Percentiles rank a stretch among this genome's conserved stretches.
phyloP scores from a whole-genome alignment of 441 rosid species.

The Populus trichocarpa region DNA sequence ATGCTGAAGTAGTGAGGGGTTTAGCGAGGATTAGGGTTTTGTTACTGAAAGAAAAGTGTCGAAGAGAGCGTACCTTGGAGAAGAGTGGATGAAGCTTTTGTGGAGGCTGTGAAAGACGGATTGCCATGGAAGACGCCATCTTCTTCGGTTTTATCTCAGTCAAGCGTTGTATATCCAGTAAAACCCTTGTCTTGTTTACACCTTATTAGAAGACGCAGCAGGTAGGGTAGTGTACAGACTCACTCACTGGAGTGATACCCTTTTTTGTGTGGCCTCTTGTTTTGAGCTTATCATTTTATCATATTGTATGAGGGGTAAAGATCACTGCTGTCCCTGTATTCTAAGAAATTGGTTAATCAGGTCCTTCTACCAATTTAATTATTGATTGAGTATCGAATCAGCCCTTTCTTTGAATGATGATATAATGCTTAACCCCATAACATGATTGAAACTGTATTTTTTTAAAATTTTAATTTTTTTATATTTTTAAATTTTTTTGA shows the following conservation, averaged over 20 bases:
- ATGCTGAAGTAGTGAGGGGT: conserved; percentile 15
- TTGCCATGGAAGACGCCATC: conserved; percentile 43
- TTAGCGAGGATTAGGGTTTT: conserved; percentile 46
- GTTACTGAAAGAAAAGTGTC: conserved; percentile 14
- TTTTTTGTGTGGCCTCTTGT: not conserved
- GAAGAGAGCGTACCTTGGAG: conserved; percentile 35
- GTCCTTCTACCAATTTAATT: not conserved
- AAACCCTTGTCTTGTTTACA: not conserved
- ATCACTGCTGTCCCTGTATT: not conserved
- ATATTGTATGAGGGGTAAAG: not conserved
- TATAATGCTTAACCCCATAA: too few species aligned
- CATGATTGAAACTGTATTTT: too few species aligned
- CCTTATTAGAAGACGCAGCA: not conserved
- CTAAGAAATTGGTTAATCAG: not conserved
- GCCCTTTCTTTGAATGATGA: not conserved
- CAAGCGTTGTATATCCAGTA: not conserved
- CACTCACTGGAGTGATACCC: not conserved
- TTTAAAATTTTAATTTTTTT: too few species aligned
- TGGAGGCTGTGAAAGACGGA: conserved; percentile 33
- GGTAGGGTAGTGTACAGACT: not conserved
- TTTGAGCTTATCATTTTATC: not conserved
- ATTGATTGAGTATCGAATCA: not conserved
- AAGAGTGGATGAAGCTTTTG: conserved; percentile 16
- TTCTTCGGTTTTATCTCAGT: not conserved
- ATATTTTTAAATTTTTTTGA: too few species aligned